These are phyloP conservation scores for Asterochloris erici DNA, from an alignment of 139 green algal species.

Conservation along the genomic window DNA sequence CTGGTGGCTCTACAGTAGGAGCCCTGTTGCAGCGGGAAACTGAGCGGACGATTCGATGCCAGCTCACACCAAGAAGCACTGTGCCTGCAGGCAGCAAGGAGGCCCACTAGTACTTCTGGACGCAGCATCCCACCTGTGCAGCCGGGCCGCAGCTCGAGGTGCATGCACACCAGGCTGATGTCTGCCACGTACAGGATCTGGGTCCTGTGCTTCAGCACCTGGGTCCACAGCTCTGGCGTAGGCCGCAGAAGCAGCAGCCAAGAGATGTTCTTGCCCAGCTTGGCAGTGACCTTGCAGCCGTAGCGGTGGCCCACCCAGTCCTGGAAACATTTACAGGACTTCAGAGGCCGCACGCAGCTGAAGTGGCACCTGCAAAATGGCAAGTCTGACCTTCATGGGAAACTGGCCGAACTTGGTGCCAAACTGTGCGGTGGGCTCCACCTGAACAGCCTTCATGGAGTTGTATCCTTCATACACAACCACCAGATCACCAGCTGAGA, in stretches of 20 bases:
- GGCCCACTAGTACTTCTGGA: not conserved
- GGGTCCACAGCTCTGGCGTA: constrained; percentile 92
- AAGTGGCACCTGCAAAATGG: no score
- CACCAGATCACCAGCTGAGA: constrained; percentile 71
- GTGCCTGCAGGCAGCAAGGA: not conserved
- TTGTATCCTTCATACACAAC: constrained; percentile 79
- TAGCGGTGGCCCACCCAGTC: constrained; percentile 81
- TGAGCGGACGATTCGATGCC: not conserved
- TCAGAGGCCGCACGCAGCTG: not conserved
- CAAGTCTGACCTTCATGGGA: constrained; percentile 10
- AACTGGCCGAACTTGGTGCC: constrained; percentile 17
- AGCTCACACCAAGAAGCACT: not conserved
- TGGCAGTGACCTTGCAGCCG: constrained; percentile 58
- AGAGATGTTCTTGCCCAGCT: constrained; percentile 24
- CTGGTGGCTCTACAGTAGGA: not conserved
- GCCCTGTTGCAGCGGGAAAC: not conserved
- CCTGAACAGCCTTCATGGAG: constrained; percentile 40
- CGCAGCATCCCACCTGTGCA: constrained; percentile 18
- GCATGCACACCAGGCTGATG: constrained; percentile 71
- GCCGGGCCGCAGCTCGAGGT: constrained; percentile 85
- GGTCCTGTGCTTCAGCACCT: constrained; percentile 48
- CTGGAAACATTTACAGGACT: constrained; percentile 26
- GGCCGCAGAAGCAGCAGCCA: constrained; percentile 79
- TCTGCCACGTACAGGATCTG: constrained; percentile 88
- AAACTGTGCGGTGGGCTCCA: not conserved